Conservation (phyloP, 495 filamentous ascomycete genomes). For the Xylaria venustula region DNA sequence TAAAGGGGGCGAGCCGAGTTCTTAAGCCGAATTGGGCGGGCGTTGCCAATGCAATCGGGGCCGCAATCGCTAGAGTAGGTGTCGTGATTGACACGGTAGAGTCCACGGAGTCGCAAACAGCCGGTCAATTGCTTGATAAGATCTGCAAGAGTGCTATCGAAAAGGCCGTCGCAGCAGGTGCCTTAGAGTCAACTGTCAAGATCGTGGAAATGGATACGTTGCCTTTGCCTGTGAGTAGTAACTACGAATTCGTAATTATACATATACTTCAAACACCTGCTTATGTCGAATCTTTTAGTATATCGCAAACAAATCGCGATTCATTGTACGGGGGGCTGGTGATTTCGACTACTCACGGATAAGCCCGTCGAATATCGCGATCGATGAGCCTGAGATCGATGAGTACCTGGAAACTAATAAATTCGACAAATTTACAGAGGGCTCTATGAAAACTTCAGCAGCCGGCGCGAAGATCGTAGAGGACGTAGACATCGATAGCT, state of each 20-base stretch:
- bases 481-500: constrained; percentile 45
- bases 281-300: constrained; percentile 26
- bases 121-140: constrained; percentile 29
- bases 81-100: constrained; percentile 37
- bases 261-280: background rate
- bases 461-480: constrained; percentile 11
- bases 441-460: background rate
- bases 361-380: constrained; percentile 14
- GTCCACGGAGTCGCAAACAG: constrained; percentile 29
- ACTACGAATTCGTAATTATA: background rate
- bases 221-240: constrained; percentile 28
- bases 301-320: constrained; percentile 50
- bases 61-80: constrained; percentile 38
- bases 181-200: constrained; percentile 34
- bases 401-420: constrained; percentile 19
- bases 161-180: constrained; percentile 43
- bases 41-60: constrained; percentile 59
- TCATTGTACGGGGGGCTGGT: constrained; percentile 50
- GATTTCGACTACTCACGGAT: constrained; percentile 48
- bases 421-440: constrained; percentile 20
- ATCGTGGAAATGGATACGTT: constrained; percentile 46
- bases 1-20: constrained; percentile 35
- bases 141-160: constrained; percentile 32
- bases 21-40: constrained; percentile 40
- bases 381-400: constrained; percentile 11